Evolutionary conservation across 768 basidiomycete species (phyloP), one percentile per base, ranked within the genome.

Genomic region (Kondoa subrosea): DNA sequence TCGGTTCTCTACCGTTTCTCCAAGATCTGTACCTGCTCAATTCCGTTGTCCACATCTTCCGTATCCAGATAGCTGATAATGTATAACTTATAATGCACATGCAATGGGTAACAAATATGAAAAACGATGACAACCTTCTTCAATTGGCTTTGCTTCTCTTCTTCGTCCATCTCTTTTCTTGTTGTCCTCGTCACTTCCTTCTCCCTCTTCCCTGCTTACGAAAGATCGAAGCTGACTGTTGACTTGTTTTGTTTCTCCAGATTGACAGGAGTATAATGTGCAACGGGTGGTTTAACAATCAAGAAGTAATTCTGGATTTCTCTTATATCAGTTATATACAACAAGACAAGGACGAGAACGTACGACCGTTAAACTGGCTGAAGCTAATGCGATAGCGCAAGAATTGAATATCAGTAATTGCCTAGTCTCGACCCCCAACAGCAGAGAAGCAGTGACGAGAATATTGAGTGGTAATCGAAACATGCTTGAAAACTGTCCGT

Each of bases 391-490:
- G 8, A 50, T 50, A 50, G 40, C 40, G 21, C 40, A 50, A 8
- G 12, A 65, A 50, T 67, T 34, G 66, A 69, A 67, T 34, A 69
- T 65, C 26, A 67, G 8, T 17, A 67, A 65, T 56, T 66, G 66
- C 31, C 67, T 57, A 16, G 57, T 59, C 32, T 69, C 69, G 27
- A 65, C 69, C n/a, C 69, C 69, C 2, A 65, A 56, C 16, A 69
- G 25, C 3, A 69, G 59, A 2, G 69, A 62, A 58, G 67, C 59
- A 1, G 69, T 69, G 26, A 69, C 69, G 16, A 69, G 67, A 50
- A 67, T 56, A 40, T 69, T 69, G 31, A 69, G 69, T 3, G 69
- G 69, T 25, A 69, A 65, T 8, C 69, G 65, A 66, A 69, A 69
- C 4, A 69, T 21, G 8, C 66, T 57, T 34, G 69, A 61, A 40